phyloP scores from a whole-genome alignment of 306 rosid genomes.

The Vigna mungo region DNA sequence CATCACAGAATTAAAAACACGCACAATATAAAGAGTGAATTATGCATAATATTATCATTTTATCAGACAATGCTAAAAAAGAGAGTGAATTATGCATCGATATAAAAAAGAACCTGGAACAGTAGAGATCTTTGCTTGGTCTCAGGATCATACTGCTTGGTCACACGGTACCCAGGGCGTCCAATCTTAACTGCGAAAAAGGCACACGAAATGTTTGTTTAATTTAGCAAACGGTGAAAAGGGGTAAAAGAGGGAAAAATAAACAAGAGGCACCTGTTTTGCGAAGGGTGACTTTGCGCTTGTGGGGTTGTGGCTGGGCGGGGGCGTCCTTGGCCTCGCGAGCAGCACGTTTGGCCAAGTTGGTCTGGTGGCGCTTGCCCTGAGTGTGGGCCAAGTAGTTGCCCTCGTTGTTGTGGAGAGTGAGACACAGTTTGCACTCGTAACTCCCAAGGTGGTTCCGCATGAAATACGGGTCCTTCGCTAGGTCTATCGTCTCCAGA shows the following conservation, averaged over 20 bases:
- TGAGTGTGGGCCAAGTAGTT: conserved; percentile 98
- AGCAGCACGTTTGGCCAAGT: conserved; percentile 92
- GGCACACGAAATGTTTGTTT: neutral
- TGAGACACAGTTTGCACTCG: conserved; percentile 92
- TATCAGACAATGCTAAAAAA: neutral
- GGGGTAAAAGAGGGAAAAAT: neutral
- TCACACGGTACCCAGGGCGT: conserved; percentile 92
- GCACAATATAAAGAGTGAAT: neutral
- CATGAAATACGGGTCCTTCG: conserved; percentile 97
- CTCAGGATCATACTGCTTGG: conserved; percentile 91
- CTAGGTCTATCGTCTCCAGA: conserved; percentile 93
- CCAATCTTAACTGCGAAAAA: conserved; percentile 83
- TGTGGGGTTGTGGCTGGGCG: conserved; percentile 97
- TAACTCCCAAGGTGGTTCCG: conserved; percentile 97
- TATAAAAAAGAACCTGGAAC: conserved; percentile 64
- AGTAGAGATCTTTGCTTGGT: conserved; percentile 95
- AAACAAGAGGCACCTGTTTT: conserved; percentile 58
- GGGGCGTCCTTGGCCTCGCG: conserved; percentile 98
- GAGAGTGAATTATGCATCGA: neutral
- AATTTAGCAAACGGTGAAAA: neutral
- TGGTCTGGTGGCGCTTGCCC: conserved; percentile 95
- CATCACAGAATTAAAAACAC: neutral
- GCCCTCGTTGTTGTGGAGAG: conserved; percentile 95
- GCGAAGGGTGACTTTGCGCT: conserved; percentile 80
- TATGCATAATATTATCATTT: neutral